Evolutionary conservation across 2,329 filamentous ascomycete species (phyloP).

Genomic region (Aspergillus fumigatus): DNA sequence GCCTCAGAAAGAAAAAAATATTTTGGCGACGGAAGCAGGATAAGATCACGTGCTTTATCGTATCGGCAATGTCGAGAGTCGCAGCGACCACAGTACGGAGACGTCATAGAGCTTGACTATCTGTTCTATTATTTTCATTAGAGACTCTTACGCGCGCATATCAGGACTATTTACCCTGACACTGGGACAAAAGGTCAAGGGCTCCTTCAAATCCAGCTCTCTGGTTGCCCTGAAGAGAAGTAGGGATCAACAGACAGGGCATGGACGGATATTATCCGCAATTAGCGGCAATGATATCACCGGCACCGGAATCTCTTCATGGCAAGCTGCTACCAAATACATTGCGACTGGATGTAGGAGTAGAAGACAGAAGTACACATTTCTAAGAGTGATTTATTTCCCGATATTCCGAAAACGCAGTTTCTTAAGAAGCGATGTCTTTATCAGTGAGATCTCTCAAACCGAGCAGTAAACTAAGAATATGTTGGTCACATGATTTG

Average conservation of each 20-base stretch:
- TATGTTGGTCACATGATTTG: background rate
- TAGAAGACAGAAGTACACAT: background rate
- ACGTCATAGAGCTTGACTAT: background rate
- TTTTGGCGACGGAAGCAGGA: slow-evolving; percentile 11
- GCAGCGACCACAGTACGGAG: background rate
- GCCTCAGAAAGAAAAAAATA: background rate
- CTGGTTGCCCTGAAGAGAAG: background rate
- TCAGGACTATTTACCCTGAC: background rate
- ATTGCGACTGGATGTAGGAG: background rate
- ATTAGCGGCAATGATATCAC: background rate
- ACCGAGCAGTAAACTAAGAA: background rate
- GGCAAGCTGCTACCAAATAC: background rate
- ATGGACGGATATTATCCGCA: background rate
- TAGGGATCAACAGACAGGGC: background rate
- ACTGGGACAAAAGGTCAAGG: background rate
- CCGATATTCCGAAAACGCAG: background rate
- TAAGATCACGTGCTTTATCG: slow-evolving; percentile 9
- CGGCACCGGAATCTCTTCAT: background rate
- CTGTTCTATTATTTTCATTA: background rate
- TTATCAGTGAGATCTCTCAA: background rate
- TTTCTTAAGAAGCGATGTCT: too few species aligned
- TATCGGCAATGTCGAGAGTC: background rate
- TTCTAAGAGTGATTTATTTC: background rate
- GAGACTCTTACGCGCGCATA: background rate
- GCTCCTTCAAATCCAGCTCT: background rate